Evolutionary conservation across 371 early-diverging fungal species (phyloP), one percentile per base, ranked within the genome.

Genomic region (Apophysomyces trapeziformis): DNA sequence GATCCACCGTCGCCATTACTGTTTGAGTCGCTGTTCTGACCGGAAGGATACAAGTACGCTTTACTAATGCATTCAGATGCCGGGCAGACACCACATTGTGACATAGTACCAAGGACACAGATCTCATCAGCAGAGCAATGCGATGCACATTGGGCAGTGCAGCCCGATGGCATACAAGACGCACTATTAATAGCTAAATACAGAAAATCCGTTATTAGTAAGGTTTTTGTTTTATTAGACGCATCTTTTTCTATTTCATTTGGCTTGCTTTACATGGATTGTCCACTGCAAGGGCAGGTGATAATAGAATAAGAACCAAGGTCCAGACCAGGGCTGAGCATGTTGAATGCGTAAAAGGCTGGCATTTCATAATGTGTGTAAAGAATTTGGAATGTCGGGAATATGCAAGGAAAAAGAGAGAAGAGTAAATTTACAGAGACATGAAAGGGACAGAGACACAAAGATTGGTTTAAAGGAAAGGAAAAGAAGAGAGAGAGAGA

Each of bases 61-160:
- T 67, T 61, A 44, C 68, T 64, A 44, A 82, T 61, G 67, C 83
- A 82, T 36, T 60, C 72, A n/a, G 75, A 61, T 1, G 56, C 68
- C 37, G 83, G 83, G 57, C 83, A 82, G 7, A 70, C 69, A 38
- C 78, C 79, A 46, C 79, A 77, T 7, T 71, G 58, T 16, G 63
- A 63, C 83, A 82, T 82, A 16, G 76, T 79, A 9, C 71, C 68
- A 12, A 78, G 32, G 7, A 69, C 60, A 57, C 83, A 82, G 0
- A 76, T 68, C 58, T 77, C 65, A 12, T 65, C 58, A 5, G 58
- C 41, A 6, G 70, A 67, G 45, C 83, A 82, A 16, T 45, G 47
- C 8, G 79, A 72, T 36, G 70, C 39, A 54, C 83, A 82, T 32
- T 41, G 60, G 5, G 69, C 61, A 21, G 39, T 43, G 54, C 83